A percentile compares a stretch with the other conserved stretches of the same genome.
Conservation (phyloP, 83 land plant species). For the Diphasiastrum complanatum region DNA sequence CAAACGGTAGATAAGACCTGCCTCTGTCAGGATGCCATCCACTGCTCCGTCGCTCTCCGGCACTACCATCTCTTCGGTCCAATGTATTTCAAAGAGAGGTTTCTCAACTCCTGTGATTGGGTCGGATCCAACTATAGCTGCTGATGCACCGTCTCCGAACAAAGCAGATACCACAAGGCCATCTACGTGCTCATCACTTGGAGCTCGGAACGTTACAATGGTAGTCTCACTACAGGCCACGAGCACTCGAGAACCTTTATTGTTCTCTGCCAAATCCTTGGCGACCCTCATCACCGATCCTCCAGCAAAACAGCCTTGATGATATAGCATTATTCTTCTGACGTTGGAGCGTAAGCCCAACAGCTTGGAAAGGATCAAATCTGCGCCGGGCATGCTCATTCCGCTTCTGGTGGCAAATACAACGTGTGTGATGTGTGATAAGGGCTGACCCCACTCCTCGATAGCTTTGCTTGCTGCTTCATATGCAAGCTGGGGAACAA, state of each 20-base stretch:
- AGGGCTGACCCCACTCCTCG: slow-evolving; percentile 15
- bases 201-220: slow-evolving; percentile 11
- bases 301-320: slow-evolving; percentile 11
- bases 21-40: slow-evolving; percentile 8
- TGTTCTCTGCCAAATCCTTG: slow-evolving; percentile 15
- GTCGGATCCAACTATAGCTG: slow-evolving; percentile 6
- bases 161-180: slow-evolving; percentile 17
- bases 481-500: slow-evolving; percentile 10
- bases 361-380: slow-evolving; percentile 3
- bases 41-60: slow-evolving; percentile 18
- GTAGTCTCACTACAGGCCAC: slow-evolving; percentile 9
- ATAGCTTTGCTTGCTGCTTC: slow-evolving; percentile 15
- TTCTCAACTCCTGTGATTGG: slow-evolving; percentile 1
- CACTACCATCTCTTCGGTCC: slow-evolving; percentile 9
- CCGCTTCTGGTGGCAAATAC: slow-evolving; percentile 17
- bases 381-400: slow-evolving; percentile 17
- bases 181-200: slow-evolving; percentile 13
- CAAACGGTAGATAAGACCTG: slow-evolving; percentile 10
- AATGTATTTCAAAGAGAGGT: slow-evolving; percentile 10
- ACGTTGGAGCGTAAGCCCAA: slow-evolving; percentile 14
- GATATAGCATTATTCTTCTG: slow-evolving; percentile 12
- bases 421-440: slow-evolving; percentile 6
- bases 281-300: slow-evolving; percentile 6
- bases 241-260: slow-evolving; percentile 14
- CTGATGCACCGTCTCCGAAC: slow-evolving; percentile 16